Evolutionary conservation across 192 early-diverging fungal species (phyloP).

Genomic region (Phycomyces blakesleeanus): DNA sequence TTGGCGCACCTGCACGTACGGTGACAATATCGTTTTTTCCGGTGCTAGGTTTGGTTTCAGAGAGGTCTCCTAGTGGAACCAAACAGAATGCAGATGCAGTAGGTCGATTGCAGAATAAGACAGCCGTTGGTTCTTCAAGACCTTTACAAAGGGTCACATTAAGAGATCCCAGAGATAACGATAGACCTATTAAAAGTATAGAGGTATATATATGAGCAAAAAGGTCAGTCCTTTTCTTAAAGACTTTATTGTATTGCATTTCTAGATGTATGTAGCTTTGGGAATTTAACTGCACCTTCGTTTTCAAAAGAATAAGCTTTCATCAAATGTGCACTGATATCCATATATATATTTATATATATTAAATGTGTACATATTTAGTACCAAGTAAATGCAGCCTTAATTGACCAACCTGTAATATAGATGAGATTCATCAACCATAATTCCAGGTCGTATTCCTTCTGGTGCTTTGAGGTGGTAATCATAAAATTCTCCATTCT

Average conservation of each 20-base stretch:
- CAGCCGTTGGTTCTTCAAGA: neutral
- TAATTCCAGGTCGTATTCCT: neutral
- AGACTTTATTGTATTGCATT: too few relatives aligned
- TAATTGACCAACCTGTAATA: conserved; percentile 29
- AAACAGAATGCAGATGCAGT: neutral
- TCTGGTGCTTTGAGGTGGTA: conserved; percentile 30
- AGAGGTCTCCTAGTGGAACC: neutral
- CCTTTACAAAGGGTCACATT: neutral
- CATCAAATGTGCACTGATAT: conserved; percentile 9
- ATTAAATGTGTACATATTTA: neutral
- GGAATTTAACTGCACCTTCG: too few relatives aligned
- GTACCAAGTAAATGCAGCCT: too few relatives aligned
- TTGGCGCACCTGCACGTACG: neutral
- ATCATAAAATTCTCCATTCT: conserved; percentile 36
- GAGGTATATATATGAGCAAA: neutral
- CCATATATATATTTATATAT: neutral
- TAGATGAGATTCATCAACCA: conserved; percentile 18
- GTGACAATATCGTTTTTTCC: neutral
- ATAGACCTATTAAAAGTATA: neutral
- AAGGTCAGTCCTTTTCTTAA: neutral
- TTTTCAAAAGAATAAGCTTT: conserved; percentile 6
- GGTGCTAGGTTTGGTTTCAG: neutral
- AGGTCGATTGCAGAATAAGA: neutral
- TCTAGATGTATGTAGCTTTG: too few relatives aligned
- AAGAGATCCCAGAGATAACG: neutral